Conservation (phyloP, 352 stramenopile genomes). For the Phytopythium chamaehyphon region DNA sequence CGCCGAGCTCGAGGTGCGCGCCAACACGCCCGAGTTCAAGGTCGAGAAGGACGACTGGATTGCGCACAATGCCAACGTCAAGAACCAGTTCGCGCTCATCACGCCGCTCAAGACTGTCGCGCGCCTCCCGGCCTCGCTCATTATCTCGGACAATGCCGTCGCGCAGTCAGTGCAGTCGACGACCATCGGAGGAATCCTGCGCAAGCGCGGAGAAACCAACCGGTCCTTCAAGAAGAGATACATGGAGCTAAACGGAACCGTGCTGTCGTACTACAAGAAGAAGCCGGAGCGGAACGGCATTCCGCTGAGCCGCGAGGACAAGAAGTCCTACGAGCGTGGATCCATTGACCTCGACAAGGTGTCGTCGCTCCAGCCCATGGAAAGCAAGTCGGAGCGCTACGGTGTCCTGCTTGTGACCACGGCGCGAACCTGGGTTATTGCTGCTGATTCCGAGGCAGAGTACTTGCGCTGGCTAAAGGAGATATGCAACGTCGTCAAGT, state of each 20-base stretch:
- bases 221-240: slow-evolving; percentile 79
- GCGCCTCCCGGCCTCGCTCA: slow-evolving; percentile 61
- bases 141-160: slow-evolving; percentile 52
- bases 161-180: slow-evolving; percentile 32
- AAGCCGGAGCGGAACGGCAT: slow-evolving; percentile 80
- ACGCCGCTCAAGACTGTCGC: slow-evolving; percentile 81
- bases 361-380: slow-evolving; percentile 76
- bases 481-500: slow-evolving; percentile 77
- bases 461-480: slow-evolving; percentile 81
- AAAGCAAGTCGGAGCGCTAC: slow-evolving; percentile 55
- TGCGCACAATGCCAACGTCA: slow-evolving; percentile 37
- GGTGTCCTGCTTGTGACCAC: slow-evolving; percentile 80
- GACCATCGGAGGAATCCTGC: slow-evolving; percentile 66
- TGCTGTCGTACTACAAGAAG: slow-evolving; percentile 85
- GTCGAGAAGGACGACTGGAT: slow-evolving; percentile 85
- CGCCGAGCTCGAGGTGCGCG: slow-evolving; percentile 76
- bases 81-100: slow-evolving; percentile 78
- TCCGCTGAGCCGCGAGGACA: slow-evolving; percentile 63
- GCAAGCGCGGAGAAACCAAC: slow-evolving; percentile 83
- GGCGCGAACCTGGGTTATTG: slow-evolving; percentile 70
- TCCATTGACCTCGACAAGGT: slow-evolving; percentile 78
- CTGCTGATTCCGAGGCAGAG: slow-evolving; percentile 64
- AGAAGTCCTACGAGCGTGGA: slow-evolving; percentile 65
- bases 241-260: slow-evolving; percentile 74
- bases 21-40: slow-evolving; percentile 88